Evolutionary conservation across 352 stramenopile genomes (phyloP).

Genomic region (Phytopythium cucurbitacearum): DNA sequence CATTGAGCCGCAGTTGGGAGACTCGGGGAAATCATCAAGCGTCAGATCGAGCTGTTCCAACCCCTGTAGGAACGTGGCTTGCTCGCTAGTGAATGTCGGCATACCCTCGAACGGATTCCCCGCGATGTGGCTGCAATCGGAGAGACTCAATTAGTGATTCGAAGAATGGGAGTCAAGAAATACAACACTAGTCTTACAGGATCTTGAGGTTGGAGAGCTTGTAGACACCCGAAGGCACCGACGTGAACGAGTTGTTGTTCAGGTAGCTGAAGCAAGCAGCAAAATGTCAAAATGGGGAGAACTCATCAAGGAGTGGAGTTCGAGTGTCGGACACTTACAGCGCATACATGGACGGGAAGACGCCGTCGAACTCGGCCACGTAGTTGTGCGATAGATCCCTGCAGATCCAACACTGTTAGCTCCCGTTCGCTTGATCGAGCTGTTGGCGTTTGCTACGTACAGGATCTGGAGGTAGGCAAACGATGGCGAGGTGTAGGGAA

Average conservation of each 20-base stretch:
- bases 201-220: not conserved
- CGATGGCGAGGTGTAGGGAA: not conserved
- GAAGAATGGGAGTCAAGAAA: not conserved
- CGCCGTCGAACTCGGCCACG: slow-evolving; percentile 1
- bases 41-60: not conserved
- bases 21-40: slow-evolving; percentile 1
- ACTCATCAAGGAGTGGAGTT: not conserved
- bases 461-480: not conserved
- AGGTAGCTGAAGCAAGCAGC: not conserved
- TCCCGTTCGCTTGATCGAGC: too few relatives aligned
- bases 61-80: slow-evolving; percentile 2
- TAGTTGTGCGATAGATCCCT: slow-evolving; percentile 6
- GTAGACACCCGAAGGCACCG: not conserved
- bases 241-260: slow-evolving; percentile 5
- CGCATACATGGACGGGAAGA: not conserved
- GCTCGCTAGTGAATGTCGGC: slow-evolving; percentile 4
- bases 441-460: not conserved
- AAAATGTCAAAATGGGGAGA: not conserved
- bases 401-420: too few relatives aligned
- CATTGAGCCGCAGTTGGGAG: slow-evolving; percentile 2
- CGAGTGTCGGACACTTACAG: not conserved
- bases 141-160: not conserved
- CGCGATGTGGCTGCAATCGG: not conserved
- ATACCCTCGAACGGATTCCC: slow-evolving; percentile 1
- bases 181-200: not conserved